Evolutionary conservation across 352 stramenopile species (phyloP), one percentile per base, ranked within the genome.

Genomic region (Phytophthora fragariaefolia): DNA sequence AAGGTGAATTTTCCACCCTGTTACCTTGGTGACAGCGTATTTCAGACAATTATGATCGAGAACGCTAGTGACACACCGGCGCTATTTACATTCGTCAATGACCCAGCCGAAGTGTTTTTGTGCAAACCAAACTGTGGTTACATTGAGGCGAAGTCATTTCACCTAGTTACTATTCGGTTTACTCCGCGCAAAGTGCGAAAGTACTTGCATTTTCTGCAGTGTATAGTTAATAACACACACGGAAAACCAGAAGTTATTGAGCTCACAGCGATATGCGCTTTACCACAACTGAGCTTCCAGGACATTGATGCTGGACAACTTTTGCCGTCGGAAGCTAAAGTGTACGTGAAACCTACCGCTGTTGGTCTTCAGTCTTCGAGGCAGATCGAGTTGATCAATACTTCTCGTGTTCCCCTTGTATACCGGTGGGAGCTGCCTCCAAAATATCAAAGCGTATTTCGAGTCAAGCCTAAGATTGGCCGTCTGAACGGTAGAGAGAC

Each of bases 51-150:
- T 26, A 66, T 87, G 28, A 69, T 98, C 6, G 76, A 90, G 9
- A 98, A 98, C 70, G 63, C 75, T 2, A 91, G 91, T 43, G 92
- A 98, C 58, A 96, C 93, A 0, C 93, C 94, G 2, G 89, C 88
- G 13, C 55, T 96, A 9, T 98, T 98, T 74, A 32, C 52, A 1
- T 94, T 98, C 69, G 66, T 82, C 6, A 66, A 80, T 23, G 91
- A 97, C 63, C 66, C 78, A 20, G 72, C 70, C 28, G 58, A 76
- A 28, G 58, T 83, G 0, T 98, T 97, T 54, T 60, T 42, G 18
- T 95, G 92, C 54, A 92, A 95, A 23, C 89, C 87, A 3, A 53
- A 40, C 24, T 74, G 74, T 52, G 88, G 89, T 5, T 90, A 89
- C 58, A 89, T 97, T 38, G 71, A 73, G 4, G 69, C 84, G 32